Base-by-base conservation (phyloP, 202 grass and related monocot species). In the Alloteropsis angusta region DNA sequence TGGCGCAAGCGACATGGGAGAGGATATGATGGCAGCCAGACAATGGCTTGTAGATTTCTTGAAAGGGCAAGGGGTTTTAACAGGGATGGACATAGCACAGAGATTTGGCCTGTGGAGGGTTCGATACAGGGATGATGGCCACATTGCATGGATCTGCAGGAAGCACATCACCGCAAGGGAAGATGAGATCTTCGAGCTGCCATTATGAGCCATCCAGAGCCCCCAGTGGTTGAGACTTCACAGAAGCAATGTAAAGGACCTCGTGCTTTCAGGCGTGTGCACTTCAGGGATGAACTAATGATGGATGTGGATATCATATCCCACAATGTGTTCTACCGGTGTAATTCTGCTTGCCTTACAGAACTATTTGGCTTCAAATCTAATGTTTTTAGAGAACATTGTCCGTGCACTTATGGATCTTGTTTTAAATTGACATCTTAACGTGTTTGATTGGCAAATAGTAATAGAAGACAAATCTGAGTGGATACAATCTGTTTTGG, bases 21-120 rank as follows among this genome's bases (percentile, higher is more conserved):
- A 87, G 12, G 89, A 89, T 74, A 86, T 93, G 89, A 71, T 53
- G 74, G 71, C 78, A 11, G 92, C 92, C 0, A 86, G 88, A 79
- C 95, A 98, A 65, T 98, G 95, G 92, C 84, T 98, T 43, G 66
- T 93, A 17, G 95, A 93, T 85, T 98, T 98, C 85, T 82, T 98
- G 83, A 95, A 81, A 84, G 77, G 82, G 16, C 89, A 94, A 17
- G 89, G 83, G 34, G 45, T 95, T 73, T 45, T 85, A 67, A 82
- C 80, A 23, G 92, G 95, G 74, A 98, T 81, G 84, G 87, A 98
- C 60, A 82, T 95, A 57, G 89, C 83, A 66, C 78, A 87, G 80
- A 89, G 81, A 42, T 95, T 98, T 88, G 95, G 92, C 64, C 76
- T 98, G 26, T 98, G 92, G 95, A 85, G 92, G 19, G 89, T 93